Conservation (phyloP, 805 yeast species). For the Candida succiphila region DNA sequence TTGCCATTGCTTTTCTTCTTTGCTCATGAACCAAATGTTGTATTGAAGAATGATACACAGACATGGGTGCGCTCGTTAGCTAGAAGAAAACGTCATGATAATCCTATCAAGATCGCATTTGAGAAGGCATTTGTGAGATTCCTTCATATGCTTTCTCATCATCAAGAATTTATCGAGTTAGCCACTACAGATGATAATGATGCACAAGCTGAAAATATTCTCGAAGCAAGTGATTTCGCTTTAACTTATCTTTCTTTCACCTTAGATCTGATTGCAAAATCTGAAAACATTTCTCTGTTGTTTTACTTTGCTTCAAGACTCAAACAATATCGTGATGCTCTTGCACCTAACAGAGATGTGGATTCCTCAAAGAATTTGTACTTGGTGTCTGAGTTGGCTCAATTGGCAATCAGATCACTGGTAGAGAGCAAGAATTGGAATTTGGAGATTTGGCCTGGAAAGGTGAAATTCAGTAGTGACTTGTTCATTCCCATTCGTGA, state of each 20-base stretch:
- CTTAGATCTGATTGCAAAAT: slow-evolving; percentile 47
- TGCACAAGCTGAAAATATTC: slow-evolving; percentile 1
- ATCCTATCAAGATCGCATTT: slow-evolving; percentile 27
- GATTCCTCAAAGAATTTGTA: slow-evolving; percentile 38
- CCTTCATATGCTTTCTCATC: slow-evolving; percentile 65
- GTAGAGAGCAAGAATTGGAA: slow-evolving; percentile 57
- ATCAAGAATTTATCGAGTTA: slow-evolving; percentile 47
- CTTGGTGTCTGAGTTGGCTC: slow-evolving; percentile 64
- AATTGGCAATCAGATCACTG: slow-evolving; percentile 48
- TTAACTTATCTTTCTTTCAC: slow-evolving; percentile 51
- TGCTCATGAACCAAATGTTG: slow-evolving; percentile 63
- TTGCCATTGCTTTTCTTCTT: slow-evolving; percentile 59
- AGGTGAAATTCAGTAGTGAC: slow-evolving; percentile 59
- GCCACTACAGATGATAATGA: slow-evolving; percentile 15
- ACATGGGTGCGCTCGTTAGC: slow-evolving; percentile 68
- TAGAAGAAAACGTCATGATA: slow-evolving; percentile 19
- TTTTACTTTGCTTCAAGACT: slow-evolving; percentile 71
- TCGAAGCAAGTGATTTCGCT: slow-evolving; percentile 41
- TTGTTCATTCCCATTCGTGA: slow-evolving; percentile 52
- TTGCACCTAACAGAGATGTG: slow-evolving; percentile 24
- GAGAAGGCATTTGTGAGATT: slow-evolving; percentile 63
- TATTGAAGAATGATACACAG: slow-evolving; percentile 37
- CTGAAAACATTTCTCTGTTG: slow-evolving; percentile 60
- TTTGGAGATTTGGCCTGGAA: slow-evolving; percentile 75
- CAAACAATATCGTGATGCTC: slow-evolving; percentile 65